These are phyloP conservation scores for Malassezia vespertilionis DNA, from an alignment of 1,284 basidiomycete genomes.

Conservation along the genomic window DNA sequence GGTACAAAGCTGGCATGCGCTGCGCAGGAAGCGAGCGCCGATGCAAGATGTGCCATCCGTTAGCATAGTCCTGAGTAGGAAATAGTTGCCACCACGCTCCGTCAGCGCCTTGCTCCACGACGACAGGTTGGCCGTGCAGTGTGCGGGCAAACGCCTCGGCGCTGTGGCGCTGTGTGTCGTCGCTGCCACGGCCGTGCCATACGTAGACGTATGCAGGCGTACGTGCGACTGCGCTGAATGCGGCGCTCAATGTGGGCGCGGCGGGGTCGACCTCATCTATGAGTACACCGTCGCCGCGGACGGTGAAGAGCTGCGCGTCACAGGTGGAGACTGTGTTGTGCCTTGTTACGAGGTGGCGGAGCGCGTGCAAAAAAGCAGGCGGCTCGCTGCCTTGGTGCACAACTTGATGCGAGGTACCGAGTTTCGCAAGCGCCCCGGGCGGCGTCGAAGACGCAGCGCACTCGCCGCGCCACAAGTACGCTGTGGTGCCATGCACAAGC, in stretches of 20 bases:
- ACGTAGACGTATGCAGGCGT: neutral
- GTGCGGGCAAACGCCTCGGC: slow-evolving; percentile 3
- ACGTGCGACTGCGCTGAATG: slow-evolving; percentile 7
- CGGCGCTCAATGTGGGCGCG: slow-evolving; percentile 6
- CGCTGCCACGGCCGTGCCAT: slow-evolving; percentile 17
- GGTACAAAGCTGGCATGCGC: slow-evolving; percentile 3
- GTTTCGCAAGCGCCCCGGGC: neutral
- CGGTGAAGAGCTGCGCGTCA: slow-evolving; percentile 4
- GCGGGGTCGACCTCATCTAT: slow-evolving; percentile 3
- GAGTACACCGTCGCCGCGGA: slow-evolving; percentile 5
- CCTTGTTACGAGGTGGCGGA: slow-evolving; percentile 2
- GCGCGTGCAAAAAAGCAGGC: neutral
- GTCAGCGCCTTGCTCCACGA: neutral
- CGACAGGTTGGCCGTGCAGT: neutral
- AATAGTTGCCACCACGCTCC: neutral
- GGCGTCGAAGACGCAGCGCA: neutral
- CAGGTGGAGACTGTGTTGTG: too few species aligned
- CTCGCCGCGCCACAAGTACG: neutral
- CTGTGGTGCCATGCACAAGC: neutral
- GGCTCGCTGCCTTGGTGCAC: slow-evolving; percentile 12
- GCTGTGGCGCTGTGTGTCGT: slow-evolving; percentile 3
- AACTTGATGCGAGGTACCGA: neutral
- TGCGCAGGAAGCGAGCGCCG: neutral
- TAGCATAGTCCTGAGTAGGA: neutral
- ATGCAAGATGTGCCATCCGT: slow-evolving; percentile 14